phyloP scores from a whole-genome alignment of 2,329 filamentous ascomycete genomes.

The Aspergillus bombycis region DNA sequence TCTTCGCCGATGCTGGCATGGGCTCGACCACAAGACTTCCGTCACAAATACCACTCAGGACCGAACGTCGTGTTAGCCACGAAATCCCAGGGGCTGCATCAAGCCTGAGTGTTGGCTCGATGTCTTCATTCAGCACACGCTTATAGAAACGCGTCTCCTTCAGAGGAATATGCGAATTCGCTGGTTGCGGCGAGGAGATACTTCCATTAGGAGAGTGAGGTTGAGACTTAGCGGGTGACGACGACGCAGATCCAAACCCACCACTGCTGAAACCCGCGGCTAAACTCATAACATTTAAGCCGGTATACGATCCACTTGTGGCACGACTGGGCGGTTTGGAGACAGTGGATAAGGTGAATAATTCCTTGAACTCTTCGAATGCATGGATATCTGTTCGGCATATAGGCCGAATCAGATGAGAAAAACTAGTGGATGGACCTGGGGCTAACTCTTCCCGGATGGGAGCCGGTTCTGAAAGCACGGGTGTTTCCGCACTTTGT shows the following conservation, averaged over 20 bases:
- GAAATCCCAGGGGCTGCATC: conserved; percentile 89
- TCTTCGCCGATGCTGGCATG: conserved; percentile 62
- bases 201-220: conserved; percentile 55
- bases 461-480: conserved; percentile 53
- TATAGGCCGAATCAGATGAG: conserved; percentile 80
- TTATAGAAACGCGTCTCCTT: conserved; percentile 97
- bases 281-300: conserved; percentile 62
- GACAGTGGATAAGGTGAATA: conserved; percentile 70
- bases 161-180: conserved; percentile 57
- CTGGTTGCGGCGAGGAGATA: conserved; percentile 45
- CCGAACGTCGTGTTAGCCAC: conserved; percentile 86
- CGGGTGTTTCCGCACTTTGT: conserved; percentile 64
- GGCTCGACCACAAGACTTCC: conserved; percentile 89
- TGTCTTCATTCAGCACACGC: conserved; percentile 82
- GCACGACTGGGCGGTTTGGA: conserved; percentile 66
- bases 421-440: conserved; percentile 71
- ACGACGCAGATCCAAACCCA: conserved; percentile 61
- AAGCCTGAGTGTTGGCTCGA: conserved; percentile 89
- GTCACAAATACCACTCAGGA: conserved; percentile 79
- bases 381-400: conserved; percentile 78
- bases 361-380: conserved; percentile 81
- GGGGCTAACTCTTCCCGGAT: conserved; percentile 59
- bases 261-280: conserved; percentile 47
- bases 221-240: conserved; percentile 62
- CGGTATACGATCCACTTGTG: conserved; percentile 71